These are phyloP conservation scores for Globisporangium lucens DNA, from an alignment of 352 stramenopile species.

Conservation along the genomic window DNA sequence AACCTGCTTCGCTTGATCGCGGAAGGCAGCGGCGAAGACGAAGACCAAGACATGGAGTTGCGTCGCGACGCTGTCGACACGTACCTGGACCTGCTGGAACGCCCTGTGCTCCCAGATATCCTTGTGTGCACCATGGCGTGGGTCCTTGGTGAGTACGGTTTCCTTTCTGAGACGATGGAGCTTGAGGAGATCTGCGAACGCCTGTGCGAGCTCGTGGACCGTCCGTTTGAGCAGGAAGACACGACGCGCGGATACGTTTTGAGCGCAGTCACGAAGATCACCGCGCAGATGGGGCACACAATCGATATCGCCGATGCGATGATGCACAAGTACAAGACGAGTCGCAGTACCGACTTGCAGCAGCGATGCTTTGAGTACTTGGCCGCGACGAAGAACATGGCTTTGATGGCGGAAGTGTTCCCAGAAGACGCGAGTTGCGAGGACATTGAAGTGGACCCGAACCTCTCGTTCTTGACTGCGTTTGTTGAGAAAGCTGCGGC, in stretches of 20 bases:
- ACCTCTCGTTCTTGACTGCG: conserved; percentile 94
- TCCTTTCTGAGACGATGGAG: conserved; percentile 92
- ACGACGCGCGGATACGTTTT: conserved; percentile 96
- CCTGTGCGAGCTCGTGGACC: conserved; percentile 92
- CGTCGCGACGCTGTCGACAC: conserved; percentile 96
- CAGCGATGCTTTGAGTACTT: conserved; percentile 99
- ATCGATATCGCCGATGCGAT: conserved; percentile 89
- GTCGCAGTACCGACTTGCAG: conserved; percentile 95
- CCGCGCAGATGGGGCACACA: conserved; percentile 92
- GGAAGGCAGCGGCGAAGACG: conserved; percentile 96
- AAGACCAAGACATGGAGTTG: conserved; percentile 95
- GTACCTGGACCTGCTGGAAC: conserved; percentile 95
- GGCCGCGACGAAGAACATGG: conserved; percentile 89
- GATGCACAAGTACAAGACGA: conserved; percentile 97
- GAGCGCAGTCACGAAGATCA: conserved; percentile 97
- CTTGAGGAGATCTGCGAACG: conserved; percentile 94
- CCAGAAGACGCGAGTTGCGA: conserved; percentile 97
- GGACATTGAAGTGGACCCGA: conserved; percentile 94
- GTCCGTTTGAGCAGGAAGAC: conserved; percentile 81
- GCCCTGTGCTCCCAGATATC: conserved; percentile 93
- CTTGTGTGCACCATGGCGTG: conserved; percentile 98
- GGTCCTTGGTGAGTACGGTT: conserved; percentile 99
- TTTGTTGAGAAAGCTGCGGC: conserved; percentile 92
- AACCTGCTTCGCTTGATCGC: conserved; percentile 99
- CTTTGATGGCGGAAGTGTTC: conserved; percentile 90